Evolutionary conservation across 805 yeast genomes (phyloP).

Genomic region (Yarrowia osloensis): DNA sequence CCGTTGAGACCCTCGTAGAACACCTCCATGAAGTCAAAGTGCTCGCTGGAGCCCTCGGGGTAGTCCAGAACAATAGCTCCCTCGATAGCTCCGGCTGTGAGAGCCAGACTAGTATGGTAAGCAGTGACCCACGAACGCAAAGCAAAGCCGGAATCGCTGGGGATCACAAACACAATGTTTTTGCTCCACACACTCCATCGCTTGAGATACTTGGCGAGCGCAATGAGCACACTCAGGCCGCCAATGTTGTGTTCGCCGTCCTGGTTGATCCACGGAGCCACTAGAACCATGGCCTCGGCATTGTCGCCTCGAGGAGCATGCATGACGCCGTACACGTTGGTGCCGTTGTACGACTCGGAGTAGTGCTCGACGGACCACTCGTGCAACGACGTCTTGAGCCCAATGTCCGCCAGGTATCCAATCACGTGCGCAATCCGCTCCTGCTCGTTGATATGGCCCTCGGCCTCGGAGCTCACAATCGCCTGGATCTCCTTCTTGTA

Average conservation of each 20-base stretch:
- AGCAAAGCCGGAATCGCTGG: constrained; percentile 67
- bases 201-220: constrained; percentile 76
- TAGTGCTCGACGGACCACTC: constrained; percentile 41
- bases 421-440: constrained; percentile 52
- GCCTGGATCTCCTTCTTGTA: constrained; percentile 62
- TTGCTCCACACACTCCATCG: constrained; percentile 95
- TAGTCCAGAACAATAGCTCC: constrained; percentile 85
- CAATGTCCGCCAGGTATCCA: constrained; percentile 68
- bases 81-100: constrained; percentile 92
- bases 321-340: constrained; percentile 71
- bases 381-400: constrained; percentile 62
- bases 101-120: constrained; percentile 79
- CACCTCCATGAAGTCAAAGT: constrained; percentile 72
- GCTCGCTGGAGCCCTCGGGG: constrained; percentile 60
- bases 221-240: constrained; percentile 71
- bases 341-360: constrained; percentile 43
- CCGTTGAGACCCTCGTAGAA: constrained; percentile 90
- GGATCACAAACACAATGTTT: constrained; percentile 82
- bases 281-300: constrained; percentile 89
- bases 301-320: constrained; percentile 96
- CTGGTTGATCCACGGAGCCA: constrained; percentile 81
- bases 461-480: constrained; percentile 37
- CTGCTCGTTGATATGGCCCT: constrained; percentile 30
- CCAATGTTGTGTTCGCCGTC: constrained; percentile 71
- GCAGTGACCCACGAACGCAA: constrained; percentile 91